Evolutionary conservation across 257 asterid genomes (phyloP).

Genomic region (Leonotis leonurus): DNA sequence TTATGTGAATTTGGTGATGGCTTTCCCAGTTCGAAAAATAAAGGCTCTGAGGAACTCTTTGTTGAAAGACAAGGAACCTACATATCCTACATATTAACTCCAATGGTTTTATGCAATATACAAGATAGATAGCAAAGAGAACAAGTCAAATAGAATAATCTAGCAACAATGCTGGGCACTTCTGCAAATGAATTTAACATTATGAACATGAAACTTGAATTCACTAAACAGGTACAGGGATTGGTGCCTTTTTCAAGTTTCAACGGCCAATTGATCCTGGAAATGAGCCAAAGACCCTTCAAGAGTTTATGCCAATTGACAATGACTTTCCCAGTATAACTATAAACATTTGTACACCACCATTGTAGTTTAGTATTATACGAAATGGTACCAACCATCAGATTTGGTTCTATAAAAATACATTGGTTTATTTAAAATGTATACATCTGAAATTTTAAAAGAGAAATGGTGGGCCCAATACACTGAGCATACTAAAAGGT

Average conservation of each 20-base stretch:
- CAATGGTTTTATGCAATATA: not conserved
- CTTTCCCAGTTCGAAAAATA: not conserved
- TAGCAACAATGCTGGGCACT: slow-evolving; percentile 10
- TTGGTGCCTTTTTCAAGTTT: slow-evolving; percentile 12
- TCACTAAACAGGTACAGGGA: not conserved
- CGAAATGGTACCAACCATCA: not conserved
- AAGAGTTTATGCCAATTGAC: not conserved
- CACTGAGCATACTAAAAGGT: not conserved
- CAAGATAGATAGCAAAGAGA: slow-evolving; percentile 5
- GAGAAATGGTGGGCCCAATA: not conserved
- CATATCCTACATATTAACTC: not conserved
- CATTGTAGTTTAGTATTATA: not conserved
- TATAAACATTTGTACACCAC: not conserved
- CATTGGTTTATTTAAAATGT: not conserved
- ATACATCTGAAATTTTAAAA: not conserved
- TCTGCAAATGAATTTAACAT: not conserved
- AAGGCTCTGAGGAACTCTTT: not conserved
- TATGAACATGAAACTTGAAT: slow-evolving; percentile 10
- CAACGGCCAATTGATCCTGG: slow-evolving; percentile 1
- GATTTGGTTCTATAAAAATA: not conserved
- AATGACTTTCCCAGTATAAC: slow-evolving; percentile 1
- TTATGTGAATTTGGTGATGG: too few relatives aligned
- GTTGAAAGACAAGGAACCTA: not conserved
- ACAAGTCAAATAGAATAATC: slow-evolving; percentile 2
- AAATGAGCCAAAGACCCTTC: not conserved